phyloP scores from a whole-genome alignment of 116 monocot genomes.

The Phalaenopsis hybrid region DNA sequence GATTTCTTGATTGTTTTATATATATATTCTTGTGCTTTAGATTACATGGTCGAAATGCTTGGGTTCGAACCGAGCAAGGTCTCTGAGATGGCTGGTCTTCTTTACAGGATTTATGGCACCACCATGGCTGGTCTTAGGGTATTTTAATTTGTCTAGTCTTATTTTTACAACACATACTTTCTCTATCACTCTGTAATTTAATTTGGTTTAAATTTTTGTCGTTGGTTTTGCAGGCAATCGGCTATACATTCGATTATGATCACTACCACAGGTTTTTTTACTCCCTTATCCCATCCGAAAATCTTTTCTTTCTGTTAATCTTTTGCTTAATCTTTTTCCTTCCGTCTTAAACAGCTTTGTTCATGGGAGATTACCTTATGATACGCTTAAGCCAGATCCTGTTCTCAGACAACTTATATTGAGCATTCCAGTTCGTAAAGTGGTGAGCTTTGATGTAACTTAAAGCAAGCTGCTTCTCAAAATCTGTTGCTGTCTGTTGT shows the following conservation, averaged over 20 bases:
- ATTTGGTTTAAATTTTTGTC: background rate
- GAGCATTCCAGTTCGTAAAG: slow-evolving; percentile 21
- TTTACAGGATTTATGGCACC: slow-evolving; percentile 22
- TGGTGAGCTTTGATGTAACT: slow-evolving; percentile 2
- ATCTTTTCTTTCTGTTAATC: background rate
- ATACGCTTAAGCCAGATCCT: slow-evolving; percentile 14
- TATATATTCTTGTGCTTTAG: background rate
- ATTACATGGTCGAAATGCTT: slow-evolving; percentile 21
- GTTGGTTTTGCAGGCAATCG: slow-evolving; percentile 12
- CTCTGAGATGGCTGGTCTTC: slow-evolving; percentile 8
- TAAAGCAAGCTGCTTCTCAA: background rate
- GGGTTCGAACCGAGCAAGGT: slow-evolving; percentile 17
- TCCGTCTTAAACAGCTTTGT: slow-evolving; percentile 4
- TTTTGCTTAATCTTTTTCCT: background rate
- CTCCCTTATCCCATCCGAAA: background rate
- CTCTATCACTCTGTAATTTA: background rate
- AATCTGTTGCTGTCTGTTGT: background rate
- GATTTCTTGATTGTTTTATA: no score
- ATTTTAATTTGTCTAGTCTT: background rate
- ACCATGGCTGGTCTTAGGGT: slow-evolving; percentile 27
- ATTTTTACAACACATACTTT: no score
- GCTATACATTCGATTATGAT: slow-evolving; percentile 21
- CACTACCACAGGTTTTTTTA: slow-evolving; percentile 13
- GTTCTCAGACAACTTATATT: slow-evolving; percentile 16
- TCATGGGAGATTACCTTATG: slow-evolving; percentile 28